Percentiles rank a stretch among this genome's conserved stretches.
phyloP scores from a whole-genome alignment of 495 filamentous ascomycete species.

The Aspergillus bridgeri region DNA sequence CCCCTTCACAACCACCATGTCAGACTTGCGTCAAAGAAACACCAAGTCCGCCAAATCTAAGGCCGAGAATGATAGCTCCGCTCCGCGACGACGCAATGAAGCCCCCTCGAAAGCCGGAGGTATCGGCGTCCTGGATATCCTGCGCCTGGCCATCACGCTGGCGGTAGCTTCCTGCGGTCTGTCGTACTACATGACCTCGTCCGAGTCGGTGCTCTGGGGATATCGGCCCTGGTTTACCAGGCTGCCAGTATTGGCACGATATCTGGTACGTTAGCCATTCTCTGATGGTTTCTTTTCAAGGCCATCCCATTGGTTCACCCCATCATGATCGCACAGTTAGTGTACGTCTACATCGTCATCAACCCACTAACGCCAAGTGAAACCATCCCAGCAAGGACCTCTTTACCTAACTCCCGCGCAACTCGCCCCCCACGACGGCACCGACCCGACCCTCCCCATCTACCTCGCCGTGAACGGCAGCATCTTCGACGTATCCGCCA shows the following conservation, averaged over 20 bases:
- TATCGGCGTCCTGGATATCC: constrained; percentile 65
- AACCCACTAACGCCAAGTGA: constrained; percentile 3
- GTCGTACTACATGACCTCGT: constrained; percentile 76
- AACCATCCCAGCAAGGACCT: constrained; percentile 46
- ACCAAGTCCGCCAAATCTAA: neutral
- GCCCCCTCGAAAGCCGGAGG: constrained; percentile 17
- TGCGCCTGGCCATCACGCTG: constrained; percentile 69
- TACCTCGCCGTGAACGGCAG: constrained; percentile 90
- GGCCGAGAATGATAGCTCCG: constrained; percentile 17
- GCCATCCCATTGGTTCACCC: neutral
- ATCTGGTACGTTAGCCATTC: constrained; percentile 49
- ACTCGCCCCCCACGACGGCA: constrained; percentile 75
- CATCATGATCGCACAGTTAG: too few relatives aligned
- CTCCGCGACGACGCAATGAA: constrained; percentile 4
- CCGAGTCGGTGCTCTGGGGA: constrained; percentile 63
- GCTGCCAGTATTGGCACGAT: constrained; percentile 56
- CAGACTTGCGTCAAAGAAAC: constrained; percentile 39
- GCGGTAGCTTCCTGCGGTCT: constrained; percentile 64
- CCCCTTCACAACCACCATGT: constrained; percentile 23
- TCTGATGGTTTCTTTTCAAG: neutral
- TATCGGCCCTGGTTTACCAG: constrained; percentile 69
- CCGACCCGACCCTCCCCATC: constrained; percentile 69
- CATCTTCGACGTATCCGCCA: constrained; percentile 88
- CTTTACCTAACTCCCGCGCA: constrained; percentile 65
- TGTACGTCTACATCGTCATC: neutral